Evolutionary conservation across 495 filamentous ascomycete genomes (phyloP), one percentile per base, ranked within the genome.

Genomic region (Emericellopsis terricola): DNA sequence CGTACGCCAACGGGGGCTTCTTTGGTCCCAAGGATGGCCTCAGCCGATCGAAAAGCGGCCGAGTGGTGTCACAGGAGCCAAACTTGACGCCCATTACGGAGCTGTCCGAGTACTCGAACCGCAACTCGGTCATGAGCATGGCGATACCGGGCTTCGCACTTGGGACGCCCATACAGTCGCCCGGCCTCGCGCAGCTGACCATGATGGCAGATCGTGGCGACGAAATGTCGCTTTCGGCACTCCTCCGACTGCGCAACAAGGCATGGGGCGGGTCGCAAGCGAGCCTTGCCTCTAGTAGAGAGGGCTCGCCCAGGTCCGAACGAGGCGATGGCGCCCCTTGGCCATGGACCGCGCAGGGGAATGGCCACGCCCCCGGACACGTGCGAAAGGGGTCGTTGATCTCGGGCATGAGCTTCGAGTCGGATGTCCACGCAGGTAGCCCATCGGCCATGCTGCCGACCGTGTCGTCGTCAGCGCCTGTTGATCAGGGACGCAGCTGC

Each of bases 51-150:
- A 57, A 63, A 39, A 84, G 70, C 45, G 80, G 76, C 24, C 68
- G 78, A 2, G 68, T 74, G 21, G 75, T 76, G 21, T 76, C 78
- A 16, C 64, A 79, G 27, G 84, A 94, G 38, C 89, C 91, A 2
- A 92, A 84, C 45, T 59, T 97, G 19, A 97, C 89, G 2, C 89
- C 89, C 4, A 97, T 97, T 41, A 94, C 86, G 0, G 89, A 97
- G 53, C 72, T 87, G 3, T 91, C 81, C 43, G 89, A 97, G 59
- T 92, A 89, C 61, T 89, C 81, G 27, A 93, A 89, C 32, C 72
- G 91, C 33, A 96, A 94, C 48, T 87, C 79, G 2, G 69, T 89
- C 43, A 79, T 89, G 62, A 76, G 69, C 19, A 53, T 83, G 21
- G 66, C 65, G 23, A 58, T 82, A 38, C 71, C 75, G 39, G 43